Percentiles rank a stretch among this genome's conserved stretches.
These are phyloP conservation scores for Euclidium syriacum DNA, from an alignment of 345 rosid species.

Conservation along the genomic window DNA sequence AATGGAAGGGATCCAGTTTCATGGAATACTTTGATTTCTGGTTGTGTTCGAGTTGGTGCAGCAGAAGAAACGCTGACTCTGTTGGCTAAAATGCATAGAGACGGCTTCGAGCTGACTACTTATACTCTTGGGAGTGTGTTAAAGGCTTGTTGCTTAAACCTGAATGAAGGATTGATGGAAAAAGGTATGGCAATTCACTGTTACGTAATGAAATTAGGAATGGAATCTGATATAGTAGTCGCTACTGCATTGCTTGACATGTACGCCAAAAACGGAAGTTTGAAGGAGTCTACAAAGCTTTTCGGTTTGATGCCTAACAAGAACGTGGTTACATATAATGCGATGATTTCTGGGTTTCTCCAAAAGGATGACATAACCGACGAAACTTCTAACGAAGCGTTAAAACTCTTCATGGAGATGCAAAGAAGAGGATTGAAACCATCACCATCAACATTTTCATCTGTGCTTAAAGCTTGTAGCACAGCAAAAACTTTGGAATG, in stretches of 20 bases:
- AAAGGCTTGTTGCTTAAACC: constrained; percentile 37
- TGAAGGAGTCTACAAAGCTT: constrained; percentile 30
- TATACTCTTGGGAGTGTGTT: constrained; percentile 47
- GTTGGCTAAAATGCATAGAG: constrained; percentile 39
- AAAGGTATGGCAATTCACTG: constrained; percentile 45
- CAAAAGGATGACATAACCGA: constrained; percentile 23
- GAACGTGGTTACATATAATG: constrained; percentile 49
- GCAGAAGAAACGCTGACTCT: constrained; percentile 32
- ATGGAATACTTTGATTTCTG: constrained; percentile 54
- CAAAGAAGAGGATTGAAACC: constrained; percentile 38
- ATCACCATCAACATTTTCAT: constrained; percentile 45
- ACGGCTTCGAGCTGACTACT: constrained; percentile 30
- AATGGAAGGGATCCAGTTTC: constrained; percentile 36
- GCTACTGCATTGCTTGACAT: constrained; percentile 49
- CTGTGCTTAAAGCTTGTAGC: constrained; percentile 43
- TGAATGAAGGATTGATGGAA: constrained; percentile 14
- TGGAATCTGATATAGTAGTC: constrained; percentile 40
- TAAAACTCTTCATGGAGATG: constrained; percentile 40
- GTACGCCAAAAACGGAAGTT: constrained; percentile 42
- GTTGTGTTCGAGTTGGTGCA: constrained; percentile 37
- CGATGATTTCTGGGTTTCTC: constrained; percentile 46
- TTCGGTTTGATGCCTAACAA: constrained; percentile 34
- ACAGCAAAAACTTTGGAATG: constrained; percentile 29
- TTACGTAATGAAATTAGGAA: constrained; percentile 35
- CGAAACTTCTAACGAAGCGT: constrained; percentile 33